These are phyloP conservation scores for Fusarium sp. DNA, from an alignment of 2,329 filamentous ascomycete species.

Conservation along the genomic window DNA sequence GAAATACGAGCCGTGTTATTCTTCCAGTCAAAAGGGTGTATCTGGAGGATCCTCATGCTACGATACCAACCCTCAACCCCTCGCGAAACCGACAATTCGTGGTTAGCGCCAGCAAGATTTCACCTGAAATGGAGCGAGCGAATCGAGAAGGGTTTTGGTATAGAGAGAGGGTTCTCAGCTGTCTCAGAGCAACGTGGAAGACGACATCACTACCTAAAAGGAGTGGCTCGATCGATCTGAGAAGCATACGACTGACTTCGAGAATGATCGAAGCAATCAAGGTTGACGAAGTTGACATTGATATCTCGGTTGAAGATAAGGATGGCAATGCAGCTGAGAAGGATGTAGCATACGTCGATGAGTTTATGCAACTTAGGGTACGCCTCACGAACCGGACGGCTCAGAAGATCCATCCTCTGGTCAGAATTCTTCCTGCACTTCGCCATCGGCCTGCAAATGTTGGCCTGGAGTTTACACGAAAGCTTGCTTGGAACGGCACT, in stretches of 20 bases:
- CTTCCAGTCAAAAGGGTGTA: slow-evolving; percentile 80
- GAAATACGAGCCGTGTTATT: slow-evolving; percentile 77
- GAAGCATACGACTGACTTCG: slow-evolving; percentile 75
- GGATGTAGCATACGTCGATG: slow-evolving; percentile 50
- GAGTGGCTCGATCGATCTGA: slow-evolving; percentile 77
- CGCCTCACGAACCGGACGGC: slow-evolving; percentile 77
- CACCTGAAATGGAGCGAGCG: slow-evolving; percentile 80
- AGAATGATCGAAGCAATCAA: slow-evolving; percentile 87
- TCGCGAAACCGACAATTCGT: slow-evolving; percentile 92
- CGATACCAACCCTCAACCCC: slow-evolving; percentile 82
- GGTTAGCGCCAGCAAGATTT: slow-evolving; percentile 80
- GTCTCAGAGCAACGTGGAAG: slow-evolving; percentile 76
- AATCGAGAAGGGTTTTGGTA: slow-evolving; percentile 92
- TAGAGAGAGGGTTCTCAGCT: slow-evolving; percentile 79
- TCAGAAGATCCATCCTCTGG: slow-evolving; percentile 72
- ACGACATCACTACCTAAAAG: slow-evolving; percentile 61
- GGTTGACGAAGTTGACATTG: slow-evolving; percentile 79
- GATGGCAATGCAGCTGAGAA: slow-evolving; percentile 34
- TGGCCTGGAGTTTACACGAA: slow-evolving; percentile 82
- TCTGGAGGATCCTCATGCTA: slow-evolving; percentile 77
- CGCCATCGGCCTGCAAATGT: slow-evolving; percentile 76
- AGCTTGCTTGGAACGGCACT: slow-evolving; percentile 85
- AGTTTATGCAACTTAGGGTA: slow-evolving; percentile 76
- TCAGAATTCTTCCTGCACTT: slow-evolving; percentile 81
- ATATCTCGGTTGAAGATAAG: slow-evolving; percentile 62